Percentiles rank a stretch among this genome's conserved stretches.
Conservation (phyloP, 208 protist species). For the Strigomonas culicis region DNA sequence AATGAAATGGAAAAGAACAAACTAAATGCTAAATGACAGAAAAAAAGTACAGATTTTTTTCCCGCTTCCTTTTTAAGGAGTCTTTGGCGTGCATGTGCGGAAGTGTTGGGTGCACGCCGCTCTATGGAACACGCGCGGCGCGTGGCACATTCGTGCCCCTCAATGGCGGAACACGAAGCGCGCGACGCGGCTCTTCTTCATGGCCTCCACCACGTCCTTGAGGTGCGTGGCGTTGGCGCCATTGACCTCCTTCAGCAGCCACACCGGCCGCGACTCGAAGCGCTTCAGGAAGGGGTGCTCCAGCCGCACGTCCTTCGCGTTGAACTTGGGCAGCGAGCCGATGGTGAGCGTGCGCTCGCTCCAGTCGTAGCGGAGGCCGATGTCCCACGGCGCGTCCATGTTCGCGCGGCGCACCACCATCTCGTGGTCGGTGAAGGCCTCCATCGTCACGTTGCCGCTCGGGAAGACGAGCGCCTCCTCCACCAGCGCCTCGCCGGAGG, state of each 20-base stretch:
- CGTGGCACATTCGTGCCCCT: neutral
- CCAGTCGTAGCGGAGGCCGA: constrained; percentile 78
- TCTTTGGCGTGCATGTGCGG: constrained; percentile 1
- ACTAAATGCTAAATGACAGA: neutral
- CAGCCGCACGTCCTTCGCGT: constrained; percentile 25
- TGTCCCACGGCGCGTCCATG: constrained; percentile 56
- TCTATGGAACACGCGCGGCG: neutral
- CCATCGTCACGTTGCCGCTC: constrained; percentile 41
- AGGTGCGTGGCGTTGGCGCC: constrained; percentile 56
- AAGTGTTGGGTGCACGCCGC: neutral
- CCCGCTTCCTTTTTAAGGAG: neutral
- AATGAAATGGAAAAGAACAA: neutral
- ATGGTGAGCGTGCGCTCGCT: constrained; percentile 53
- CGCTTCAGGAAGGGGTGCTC: constrained; percentile 51
- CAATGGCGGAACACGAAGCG: constrained; percentile 53
- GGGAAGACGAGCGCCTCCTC: constrained; percentile 38
- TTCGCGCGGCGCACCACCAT: constrained; percentile 52
- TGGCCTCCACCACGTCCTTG: constrained; percentile 55
- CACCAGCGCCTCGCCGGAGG: constrained; percentile 19
- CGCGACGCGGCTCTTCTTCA: constrained; percentile 51
- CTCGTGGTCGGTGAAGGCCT: constrained; percentile 61
- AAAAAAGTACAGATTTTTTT: too few relatives aligned
- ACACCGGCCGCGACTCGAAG: constrained; percentile 48
- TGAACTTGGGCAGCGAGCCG: constrained; percentile 46
- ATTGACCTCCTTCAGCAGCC: constrained; percentile 71